phyloP scores from a whole-genome alignment of 2,329 filamentous ascomycete species.

The Verticillium tricorpus region DNA sequence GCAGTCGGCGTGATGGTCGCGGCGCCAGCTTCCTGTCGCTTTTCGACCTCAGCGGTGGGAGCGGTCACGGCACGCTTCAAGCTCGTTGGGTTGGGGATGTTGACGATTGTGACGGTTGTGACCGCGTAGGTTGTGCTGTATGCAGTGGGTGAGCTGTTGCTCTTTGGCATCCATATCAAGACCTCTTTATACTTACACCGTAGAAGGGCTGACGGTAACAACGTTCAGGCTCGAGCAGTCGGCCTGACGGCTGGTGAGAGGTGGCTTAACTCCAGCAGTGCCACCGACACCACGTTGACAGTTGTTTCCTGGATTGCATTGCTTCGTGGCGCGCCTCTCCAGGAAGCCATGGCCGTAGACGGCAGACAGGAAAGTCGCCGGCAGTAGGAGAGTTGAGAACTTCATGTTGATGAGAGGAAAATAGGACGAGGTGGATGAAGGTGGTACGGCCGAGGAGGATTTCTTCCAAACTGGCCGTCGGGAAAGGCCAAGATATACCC shows the following conservation, averaged over 20 bases:
- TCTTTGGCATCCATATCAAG: not conserved
- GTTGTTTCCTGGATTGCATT: slow-evolving; percentile 5
- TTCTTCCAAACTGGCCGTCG: not conserved
- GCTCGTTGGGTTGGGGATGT: not conserved
- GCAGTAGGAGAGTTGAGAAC: not conserved
- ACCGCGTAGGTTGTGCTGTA: not conserved
- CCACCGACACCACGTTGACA: slow-evolving; percentile 5
- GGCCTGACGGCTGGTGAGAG: not conserved
- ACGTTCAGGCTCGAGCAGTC: not conserved
- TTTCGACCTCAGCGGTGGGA: not conserved
- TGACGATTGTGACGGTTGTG: not conserved
- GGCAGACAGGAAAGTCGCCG: not conserved
- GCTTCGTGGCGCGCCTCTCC: not conserved
- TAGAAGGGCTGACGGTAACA: not conserved
- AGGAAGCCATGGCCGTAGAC: not conserved
- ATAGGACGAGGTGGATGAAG: not conserved
- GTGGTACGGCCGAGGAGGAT: no score
- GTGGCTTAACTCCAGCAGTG: not conserved
- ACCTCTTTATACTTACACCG: not conserved
- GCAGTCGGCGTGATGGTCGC: not conserved
- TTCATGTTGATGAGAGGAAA: not conserved
- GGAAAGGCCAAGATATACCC: not conserved
- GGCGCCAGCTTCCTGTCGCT: not conserved
- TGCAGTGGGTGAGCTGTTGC: not conserved
- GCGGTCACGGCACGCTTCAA: not conserved